Conservation (phyloP, 768 basidiomycete genomes). For the Vararia minispora region DNA sequence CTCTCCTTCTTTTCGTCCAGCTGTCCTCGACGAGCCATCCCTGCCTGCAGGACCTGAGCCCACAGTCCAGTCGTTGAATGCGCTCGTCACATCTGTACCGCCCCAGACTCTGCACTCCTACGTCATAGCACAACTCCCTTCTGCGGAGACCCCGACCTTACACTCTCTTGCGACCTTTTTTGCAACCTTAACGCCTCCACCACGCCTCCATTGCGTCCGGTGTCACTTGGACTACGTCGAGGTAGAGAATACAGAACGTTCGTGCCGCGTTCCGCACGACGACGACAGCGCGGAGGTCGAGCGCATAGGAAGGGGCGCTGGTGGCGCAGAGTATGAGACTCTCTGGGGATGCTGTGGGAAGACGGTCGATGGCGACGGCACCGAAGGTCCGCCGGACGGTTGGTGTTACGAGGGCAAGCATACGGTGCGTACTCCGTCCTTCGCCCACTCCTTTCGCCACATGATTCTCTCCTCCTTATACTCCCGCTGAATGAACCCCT, state of each 20-base stretch:
- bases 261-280: constrained; percentile 64
- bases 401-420: constrained; percentile 84
- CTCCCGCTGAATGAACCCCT: constrained; percentile 1
- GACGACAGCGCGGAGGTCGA: constrained; percentile 74
- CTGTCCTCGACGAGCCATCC: constrained; percentile 17
- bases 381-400: constrained; percentile 75
- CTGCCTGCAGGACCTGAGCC: constrained; percentile 17
- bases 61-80: constrained; percentile 29
- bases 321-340: constrained; percentile 33
- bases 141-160: constrained; percentile 28
- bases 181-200: constrained; percentile 50
- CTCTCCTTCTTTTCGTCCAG: constrained; percentile 17
- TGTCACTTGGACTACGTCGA: constrained; percentile 65
- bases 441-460: background rate
- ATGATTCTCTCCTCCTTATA: background rate
- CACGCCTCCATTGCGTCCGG: constrained; percentile 59
- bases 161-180: constrained; percentile 48
- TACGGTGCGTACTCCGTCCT: constrained; percentile 35
- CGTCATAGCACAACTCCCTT: constrained; percentile 38
- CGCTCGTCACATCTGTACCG: constrained; percentile 49
- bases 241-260: constrained; percentile 61
- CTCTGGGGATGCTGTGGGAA: constrained; percentile 67
- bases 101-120: constrained; percentile 57
- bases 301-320: constrained; percentile 30
- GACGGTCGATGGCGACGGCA: constrained; percentile 64